Evolutionary conservation across 2,329 filamentous ascomycete genomes (phyloP), one percentile per base, ranked within the genome.

Genomic region (Orbilia ellipsospora): DNA sequence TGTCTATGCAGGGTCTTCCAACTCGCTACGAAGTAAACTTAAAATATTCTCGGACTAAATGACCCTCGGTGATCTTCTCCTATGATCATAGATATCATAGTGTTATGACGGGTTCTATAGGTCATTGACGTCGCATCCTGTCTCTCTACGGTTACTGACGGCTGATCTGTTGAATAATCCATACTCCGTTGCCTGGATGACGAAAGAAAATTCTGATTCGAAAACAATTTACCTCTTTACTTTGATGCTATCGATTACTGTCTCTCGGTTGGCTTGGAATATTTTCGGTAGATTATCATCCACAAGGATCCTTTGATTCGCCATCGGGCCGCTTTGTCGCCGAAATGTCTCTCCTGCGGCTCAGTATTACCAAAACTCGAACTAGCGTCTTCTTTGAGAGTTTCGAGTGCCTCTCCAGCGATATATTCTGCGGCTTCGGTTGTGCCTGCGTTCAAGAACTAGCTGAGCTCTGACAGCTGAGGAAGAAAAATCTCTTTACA

Each of bases 401-500:
- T 48, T 18, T n/a, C 6, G 44, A 4, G 13, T 7, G 44, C 13
- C 16, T 18, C 48, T 20, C 4, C 12, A 7, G 5, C 10, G 10
- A 36, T 52, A 18, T 23, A 52, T 13, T 18, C 3, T 52, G 10
- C n/a, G 16, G 20, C 4, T 23, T 20, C 20, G 16, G 13, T n/a
- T 18, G 44, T n/a, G 48, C 16, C n/a, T 52, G 18, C 4, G 16
- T 13, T 7, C 5, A 23, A 26, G 48, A 23, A n/a, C 6, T 4
- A 18, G 48, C 48, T 52, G 66, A 70, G 66, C 66, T 56, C 66
- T 48, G 44, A n/a, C 44, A n/a, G 1, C 8, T 48, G 15, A 51
- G 36, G 28, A 36, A n/a, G 20, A n/a, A 23, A 72, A 70, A 70
- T 48, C 50, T 70, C 52, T 72, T 59, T 28, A 72, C 52, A 26